Evolutionary conservation across 2,329 filamentous ascomycete genomes (phyloP).

Genomic region (Metarhizium album): DNA sequence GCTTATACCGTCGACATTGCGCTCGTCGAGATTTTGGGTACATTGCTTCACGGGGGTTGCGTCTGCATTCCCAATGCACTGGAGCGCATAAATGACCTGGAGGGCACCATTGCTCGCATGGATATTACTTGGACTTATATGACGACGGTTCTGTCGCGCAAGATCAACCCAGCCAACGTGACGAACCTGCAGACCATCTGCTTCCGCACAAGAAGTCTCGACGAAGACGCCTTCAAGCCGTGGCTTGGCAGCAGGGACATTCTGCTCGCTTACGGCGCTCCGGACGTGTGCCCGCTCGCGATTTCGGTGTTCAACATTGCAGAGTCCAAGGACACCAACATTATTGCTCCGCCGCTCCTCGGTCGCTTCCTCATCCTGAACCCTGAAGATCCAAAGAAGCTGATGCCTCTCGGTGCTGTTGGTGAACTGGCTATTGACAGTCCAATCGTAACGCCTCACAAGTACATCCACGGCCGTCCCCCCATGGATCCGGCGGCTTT

Average conservation of each 20-base stretch:
- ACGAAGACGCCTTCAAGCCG: slow-evolving; percentile 35
- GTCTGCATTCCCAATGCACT: slow-evolving; percentile 45
- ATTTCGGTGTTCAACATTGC: slow-evolving; percentile 36
- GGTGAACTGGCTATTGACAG: slow-evolving; percentile 53
- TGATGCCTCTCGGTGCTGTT: slow-evolving; percentile 42
- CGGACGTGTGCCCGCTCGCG: slow-evolving; percentile 40
- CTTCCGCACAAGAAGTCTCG: slow-evolving; percentile 38
- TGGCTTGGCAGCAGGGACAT: slow-evolving; percentile 36
- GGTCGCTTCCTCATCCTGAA: slow-evolving; percentile 44
- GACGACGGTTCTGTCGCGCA: slow-evolving; percentile 47
- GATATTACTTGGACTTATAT: slow-evolving; percentile 42
- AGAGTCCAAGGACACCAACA: slow-evolving; percentile 23
- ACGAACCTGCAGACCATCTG: slow-evolving; percentile 30
- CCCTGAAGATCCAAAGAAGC: slow-evolving; percentile 35
- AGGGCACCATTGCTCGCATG: slow-evolving; percentile 37
- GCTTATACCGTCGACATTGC: slow-evolving; percentile 43
- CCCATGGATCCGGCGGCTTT: slow-evolving; percentile 14
- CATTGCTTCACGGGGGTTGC: slow-evolving; percentile 45
- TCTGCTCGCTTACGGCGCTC: slow-evolving; percentile 39
- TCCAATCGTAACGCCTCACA: slow-evolving; percentile 23
- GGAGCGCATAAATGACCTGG: slow-evolving; percentile 38
- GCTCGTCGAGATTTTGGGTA: slow-evolving; percentile 39
- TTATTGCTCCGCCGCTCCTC: slow-evolving; percentile 36
- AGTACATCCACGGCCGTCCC: slow-evolving; percentile 20
- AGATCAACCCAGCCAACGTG: slow-evolving; percentile 25